phyloP scores from a whole-genome alignment of 2,329 filamentous ascomycete genomes.

The Fusarium bulbicola region DNA sequence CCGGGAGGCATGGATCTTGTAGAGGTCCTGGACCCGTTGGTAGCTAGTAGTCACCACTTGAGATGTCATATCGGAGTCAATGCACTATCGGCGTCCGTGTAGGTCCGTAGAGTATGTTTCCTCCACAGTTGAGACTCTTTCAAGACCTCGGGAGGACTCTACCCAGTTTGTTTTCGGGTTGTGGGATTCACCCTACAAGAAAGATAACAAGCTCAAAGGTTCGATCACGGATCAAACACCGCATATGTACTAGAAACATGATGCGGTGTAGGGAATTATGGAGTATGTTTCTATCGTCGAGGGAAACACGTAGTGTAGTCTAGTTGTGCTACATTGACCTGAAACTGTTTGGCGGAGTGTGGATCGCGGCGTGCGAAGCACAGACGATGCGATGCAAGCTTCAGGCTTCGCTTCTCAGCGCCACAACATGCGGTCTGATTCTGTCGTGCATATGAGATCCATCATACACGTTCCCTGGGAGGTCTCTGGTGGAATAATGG shows the following conservation, averaged over 20 bases:
- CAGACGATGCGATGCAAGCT: conserved; percentile 26
- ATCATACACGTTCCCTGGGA: conserved; percentile 11
- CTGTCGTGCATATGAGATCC: conserved; percentile 13
- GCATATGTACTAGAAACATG: conserved; percentile 8
- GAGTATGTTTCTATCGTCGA: conserved; percentile 17
- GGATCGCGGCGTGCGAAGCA: conserved; percentile 28
- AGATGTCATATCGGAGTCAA: neutral
- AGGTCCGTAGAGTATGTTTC: neutral
- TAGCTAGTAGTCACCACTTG: neutral
- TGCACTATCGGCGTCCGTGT: neutral
- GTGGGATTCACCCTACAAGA: neutral
- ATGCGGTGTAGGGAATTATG: conserved; percentile 19
- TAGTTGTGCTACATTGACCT: conserved; percentile 28
- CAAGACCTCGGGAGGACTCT: neutral
- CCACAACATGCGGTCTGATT: conserved; percentile 13
- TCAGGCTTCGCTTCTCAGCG: conserved; percentile 29
- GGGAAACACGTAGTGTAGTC: neutral
- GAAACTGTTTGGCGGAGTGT: conserved; percentile 33
- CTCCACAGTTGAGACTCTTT: neutral
- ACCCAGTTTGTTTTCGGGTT: neutral
- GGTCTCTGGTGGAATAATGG: conserved; percentile 28
- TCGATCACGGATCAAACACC: neutral
- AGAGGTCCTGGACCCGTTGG: neutral
- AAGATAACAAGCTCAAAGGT: neutral
- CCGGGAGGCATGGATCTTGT: neutral